These are phyloP conservation scores for Trypanosoma rangeli DNA, from an alignment of 208 protist genomes.

Conservation along the genomic window DNA sequence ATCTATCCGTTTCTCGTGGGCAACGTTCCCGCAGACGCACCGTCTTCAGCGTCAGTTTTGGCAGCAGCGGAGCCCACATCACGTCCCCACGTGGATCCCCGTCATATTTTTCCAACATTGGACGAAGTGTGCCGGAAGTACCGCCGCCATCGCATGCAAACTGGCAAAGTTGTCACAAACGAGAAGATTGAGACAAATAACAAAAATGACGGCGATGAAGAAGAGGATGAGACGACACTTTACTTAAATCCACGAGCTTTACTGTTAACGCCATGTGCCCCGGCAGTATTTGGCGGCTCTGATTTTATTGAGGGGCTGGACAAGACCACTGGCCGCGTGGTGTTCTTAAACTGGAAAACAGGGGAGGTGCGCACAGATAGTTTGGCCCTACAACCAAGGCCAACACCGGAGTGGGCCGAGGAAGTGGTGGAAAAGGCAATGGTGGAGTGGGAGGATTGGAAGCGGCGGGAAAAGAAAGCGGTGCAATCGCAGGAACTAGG, in stretches of 20 bases:
- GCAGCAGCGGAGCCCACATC: neutral
- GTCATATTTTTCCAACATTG: constrained; percentile 22
- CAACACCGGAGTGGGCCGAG: constrained; percentile 25
- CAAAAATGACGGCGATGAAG: constrained; percentile 11
- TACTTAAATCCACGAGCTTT: constrained; percentile 74
- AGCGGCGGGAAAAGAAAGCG: neutral
- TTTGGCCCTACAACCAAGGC: constrained; percentile 8
- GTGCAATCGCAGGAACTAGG: constrained; percentile 4
- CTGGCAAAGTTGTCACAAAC: neutral
- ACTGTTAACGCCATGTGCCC: constrained; percentile 72
- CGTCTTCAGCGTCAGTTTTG: neutral
- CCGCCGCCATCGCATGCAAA: neutral
- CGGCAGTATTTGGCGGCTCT: constrained; percentile 69
- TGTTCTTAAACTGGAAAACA: constrained; percentile 32
- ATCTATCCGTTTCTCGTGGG: constrained; percentile 24
- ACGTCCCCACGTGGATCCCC: neutral
- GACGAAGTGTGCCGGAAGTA: constrained; percentile 20
- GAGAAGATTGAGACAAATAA: neutral
- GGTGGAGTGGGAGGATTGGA: constrained; percentile 26
- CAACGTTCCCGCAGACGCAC: neutral
- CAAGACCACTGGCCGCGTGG: constrained; percentile 21
- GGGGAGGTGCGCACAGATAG: constrained; percentile 25
- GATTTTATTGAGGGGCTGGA: constrained; percentile 54
- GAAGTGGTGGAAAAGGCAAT: constrained; percentile 24
- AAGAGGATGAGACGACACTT: constrained; percentile 38